Percentiles rank a stretch among this genome's conserved stretches.
phyloP scores from a whole-genome alignment of 441 rosid genomes.

The Jatropha multifida region DNA sequence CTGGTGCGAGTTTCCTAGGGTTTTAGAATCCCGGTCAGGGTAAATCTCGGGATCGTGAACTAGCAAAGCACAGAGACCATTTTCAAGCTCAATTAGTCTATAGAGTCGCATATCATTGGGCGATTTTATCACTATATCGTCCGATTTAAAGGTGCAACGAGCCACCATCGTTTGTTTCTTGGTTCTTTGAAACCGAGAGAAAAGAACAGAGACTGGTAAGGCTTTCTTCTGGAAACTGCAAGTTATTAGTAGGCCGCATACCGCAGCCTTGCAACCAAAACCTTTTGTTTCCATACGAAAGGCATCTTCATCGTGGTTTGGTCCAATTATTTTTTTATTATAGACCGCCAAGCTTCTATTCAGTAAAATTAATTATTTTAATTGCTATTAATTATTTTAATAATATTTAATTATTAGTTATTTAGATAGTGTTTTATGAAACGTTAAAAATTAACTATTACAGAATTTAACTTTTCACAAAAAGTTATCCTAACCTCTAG shows the following conservation, averaged over 20 bases:
- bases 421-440: too few species aligned
- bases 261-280: neutral
- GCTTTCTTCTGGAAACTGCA: neutral
- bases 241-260: neutral
- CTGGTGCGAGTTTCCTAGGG: slow-evolving; percentile 22
- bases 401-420: too few species aligned
- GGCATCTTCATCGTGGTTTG: neutral
- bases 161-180: slow-evolving; percentile 33
- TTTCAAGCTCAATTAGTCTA: slow-evolving; percentile 64
- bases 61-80: slow-evolving; percentile 79
- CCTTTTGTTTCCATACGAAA: neutral
- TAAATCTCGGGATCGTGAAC: slow-evolving; percentile 96
- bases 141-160: slow-evolving; percentile 46
- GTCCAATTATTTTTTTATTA: too few species aligned
- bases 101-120: slow-evolving; percentile 78
- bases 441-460: too few species aligned
- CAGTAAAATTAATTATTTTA: too few species aligned
- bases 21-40: slow-evolving; percentile 35
- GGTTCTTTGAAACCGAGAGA: too few species aligned
- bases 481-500: too few species aligned
- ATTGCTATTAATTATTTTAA: neutral
- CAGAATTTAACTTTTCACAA: too few species aligned
- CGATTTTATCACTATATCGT: slow-evolving; percentile 69
- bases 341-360: too few species aligned
- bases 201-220: neutral